Conservation (phyloP, 1,139 yeast species). For the Diutina rugosa region DNA sequence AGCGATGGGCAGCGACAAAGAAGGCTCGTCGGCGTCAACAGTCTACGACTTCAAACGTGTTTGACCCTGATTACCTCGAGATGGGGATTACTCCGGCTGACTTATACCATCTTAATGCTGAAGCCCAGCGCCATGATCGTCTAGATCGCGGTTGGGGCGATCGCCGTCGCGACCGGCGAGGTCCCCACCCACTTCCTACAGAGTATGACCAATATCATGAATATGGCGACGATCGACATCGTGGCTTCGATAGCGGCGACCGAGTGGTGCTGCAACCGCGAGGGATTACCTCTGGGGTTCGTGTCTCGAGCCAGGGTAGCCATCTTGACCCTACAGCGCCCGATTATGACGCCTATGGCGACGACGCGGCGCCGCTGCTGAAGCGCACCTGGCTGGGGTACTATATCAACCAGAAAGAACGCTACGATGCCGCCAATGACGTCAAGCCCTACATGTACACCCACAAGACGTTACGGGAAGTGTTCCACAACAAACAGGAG, state of each 20-base stretch:
- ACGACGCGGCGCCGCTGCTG: not conserved
- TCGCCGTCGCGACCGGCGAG: not conserved
- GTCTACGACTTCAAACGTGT: not conserved
- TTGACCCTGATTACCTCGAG: slow-evolving; percentile 4
- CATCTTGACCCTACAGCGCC: not conserved
- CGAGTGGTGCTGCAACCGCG: not conserved
- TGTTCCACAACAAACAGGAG: slow-evolving; percentile 18
- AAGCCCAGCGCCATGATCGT: not conserved
- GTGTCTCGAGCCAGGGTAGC: not conserved
- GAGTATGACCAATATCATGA: slow-evolving; percentile 1
- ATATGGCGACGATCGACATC: too few relatives aligned
- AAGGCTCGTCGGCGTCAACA: not conserved
- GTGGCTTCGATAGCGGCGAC: not conserved
- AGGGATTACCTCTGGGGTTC: not conserved
- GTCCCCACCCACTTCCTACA: not conserved
- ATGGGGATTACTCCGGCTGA: slow-evolving; percentile 7
- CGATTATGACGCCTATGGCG: not conserved
- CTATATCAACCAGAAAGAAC: slow-evolving; percentile 24
- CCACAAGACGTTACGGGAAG: slow-evolving; percentile 28
- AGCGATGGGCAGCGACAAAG: not conserved
- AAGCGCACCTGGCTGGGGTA: slow-evolving; percentile 11
- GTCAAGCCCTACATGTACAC: slow-evolving; percentile 25
- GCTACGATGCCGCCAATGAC: slow-evolving; percentile 19
- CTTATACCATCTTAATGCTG: slow-evolving; percentile 3
- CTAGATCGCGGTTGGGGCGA: not conserved